These are phyloP conservation scores for Picochlorum sp. DNA, from an alignment of 139 green algal genomes.

Conservation along the genomic window DNA sequence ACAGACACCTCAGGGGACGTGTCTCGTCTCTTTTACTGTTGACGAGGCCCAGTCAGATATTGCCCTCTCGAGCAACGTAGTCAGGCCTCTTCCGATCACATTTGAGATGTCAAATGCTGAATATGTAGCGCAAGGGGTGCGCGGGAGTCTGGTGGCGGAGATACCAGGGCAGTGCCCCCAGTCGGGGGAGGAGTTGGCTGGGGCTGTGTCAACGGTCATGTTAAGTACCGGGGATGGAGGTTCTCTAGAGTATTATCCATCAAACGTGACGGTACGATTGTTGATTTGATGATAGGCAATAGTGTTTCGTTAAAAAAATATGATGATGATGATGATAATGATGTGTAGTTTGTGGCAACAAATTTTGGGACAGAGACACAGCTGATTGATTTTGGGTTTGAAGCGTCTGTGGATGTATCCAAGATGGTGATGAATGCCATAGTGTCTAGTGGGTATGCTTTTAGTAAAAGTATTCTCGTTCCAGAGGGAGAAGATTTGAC, in stretches of 20 bases:
- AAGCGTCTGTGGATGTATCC: background rate
- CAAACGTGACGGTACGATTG: background rate
- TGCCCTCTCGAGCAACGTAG: background rate
- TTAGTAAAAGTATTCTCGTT: background rate
- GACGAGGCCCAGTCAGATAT: background rate
- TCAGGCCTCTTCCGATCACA: background rate
- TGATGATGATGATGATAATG: no score
- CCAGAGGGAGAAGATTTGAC: background rate
- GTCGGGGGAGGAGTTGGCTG: no score
- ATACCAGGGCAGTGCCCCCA: background rate
- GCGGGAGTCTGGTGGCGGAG: background rate
- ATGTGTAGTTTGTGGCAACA: background rate
- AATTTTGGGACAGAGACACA: background rate
- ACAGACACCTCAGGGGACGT: background rate
- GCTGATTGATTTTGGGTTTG: conserved; percentile 2
- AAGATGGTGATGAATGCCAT: background rate
- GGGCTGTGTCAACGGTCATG: no score
- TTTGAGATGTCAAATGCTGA: background rate
- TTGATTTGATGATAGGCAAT: background rate
- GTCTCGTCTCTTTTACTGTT: background rate
- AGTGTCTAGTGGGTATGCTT: background rate
- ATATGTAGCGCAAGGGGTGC: background rate
- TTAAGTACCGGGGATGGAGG: background rate
- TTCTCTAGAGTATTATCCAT: background rate
- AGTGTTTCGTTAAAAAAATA: no score